These are phyloP conservation scores for Podila clonocystis DNA, from an alignment of 192 early-diverging fungal species.

Conservation along the genomic window DNA sequence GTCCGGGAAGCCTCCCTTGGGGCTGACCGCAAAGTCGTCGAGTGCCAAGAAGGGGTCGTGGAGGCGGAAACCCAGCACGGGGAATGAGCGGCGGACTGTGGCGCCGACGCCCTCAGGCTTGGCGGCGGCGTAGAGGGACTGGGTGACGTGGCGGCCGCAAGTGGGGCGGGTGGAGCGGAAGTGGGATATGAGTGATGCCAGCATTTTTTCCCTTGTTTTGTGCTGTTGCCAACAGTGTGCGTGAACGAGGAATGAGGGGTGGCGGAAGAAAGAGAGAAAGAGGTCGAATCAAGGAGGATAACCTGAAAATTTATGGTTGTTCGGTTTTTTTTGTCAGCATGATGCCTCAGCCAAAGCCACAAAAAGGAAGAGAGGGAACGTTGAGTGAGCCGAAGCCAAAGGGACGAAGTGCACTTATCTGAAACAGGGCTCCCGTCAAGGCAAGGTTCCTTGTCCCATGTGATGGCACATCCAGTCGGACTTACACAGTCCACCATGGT, in stretches of 20 bases:
- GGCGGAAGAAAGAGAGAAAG: not conserved
- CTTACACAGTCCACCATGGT: too few species aligned
- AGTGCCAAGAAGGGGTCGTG: constrained; percentile 94
- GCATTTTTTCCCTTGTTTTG: not conserved
- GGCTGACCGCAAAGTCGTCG: constrained; percentile 65
- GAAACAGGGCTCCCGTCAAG: too few species aligned
- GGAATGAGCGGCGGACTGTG: constrained; percentile 81
- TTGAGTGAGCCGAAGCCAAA: too few species aligned
- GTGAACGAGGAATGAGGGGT: not conserved
- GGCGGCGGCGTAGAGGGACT: constrained; percentile 57
- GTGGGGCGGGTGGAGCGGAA: not conserved
- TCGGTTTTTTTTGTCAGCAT: too few species aligned
- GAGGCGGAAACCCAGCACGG: constrained; percentile 68
- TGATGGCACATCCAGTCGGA: too few species aligned
- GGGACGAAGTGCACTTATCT: too few species aligned
- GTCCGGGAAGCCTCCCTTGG: constrained; percentile 68
- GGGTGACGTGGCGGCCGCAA: constrained; percentile 42
- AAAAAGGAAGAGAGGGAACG: too few species aligned
- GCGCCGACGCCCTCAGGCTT: constrained; percentile 86
- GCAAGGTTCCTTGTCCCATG: too few species aligned
- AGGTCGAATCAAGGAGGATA: not conserved
- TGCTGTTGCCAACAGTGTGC: not conserved
- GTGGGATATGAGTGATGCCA: not conserved
- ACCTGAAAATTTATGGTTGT: too few species aligned
- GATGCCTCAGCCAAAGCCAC: too few species aligned